These are phyloP conservation scores for Cenchrus americanus DNA, from an alignment of 176 grass and related monocot species.

Conservation along the genomic window DNA sequence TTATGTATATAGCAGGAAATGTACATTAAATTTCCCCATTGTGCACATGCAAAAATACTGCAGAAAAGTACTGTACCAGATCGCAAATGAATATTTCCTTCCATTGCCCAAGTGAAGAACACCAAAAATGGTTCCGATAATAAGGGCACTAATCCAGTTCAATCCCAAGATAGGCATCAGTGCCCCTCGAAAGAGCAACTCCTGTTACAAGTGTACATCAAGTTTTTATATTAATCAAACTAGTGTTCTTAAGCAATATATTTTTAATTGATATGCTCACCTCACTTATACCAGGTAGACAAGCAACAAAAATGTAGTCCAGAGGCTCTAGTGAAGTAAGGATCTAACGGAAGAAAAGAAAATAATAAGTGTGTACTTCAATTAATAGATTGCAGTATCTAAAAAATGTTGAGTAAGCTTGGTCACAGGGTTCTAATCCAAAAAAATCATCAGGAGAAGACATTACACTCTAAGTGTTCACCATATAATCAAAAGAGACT, in stretches of 20 bases:
- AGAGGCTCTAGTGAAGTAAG: conserved; percentile 73
- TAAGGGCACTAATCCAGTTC: conserved; percentile 79
- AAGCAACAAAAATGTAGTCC: conserved; percentile 72
- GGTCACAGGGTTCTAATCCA: background rate
- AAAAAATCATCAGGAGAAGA: conserved; percentile 27
- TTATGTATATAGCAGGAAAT: background rate
- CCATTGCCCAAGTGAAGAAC: conserved; percentile 82
- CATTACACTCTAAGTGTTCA: background rate
- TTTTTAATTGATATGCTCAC: conserved; percentile 35
- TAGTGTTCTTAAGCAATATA: conserved; percentile 16
- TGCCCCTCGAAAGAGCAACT: conserved; percentile 79
- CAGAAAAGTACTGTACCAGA: conserved; percentile 53
- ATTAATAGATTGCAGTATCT: background rate
- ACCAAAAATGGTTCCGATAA: conserved; percentile 68
- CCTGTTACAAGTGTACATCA: conserved; percentile 50
- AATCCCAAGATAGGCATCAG: conserved; percentile 83
- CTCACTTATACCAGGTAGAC: conserved; percentile 94
- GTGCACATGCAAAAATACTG: conserved; percentile 12
- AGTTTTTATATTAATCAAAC: conserved; percentile 2
- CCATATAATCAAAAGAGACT: background rate
- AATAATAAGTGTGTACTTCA: background rate
- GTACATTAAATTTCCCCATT: conserved; percentile 15
- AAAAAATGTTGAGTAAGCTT: conserved; percentile 5
- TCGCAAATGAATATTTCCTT: conserved; percentile 69
- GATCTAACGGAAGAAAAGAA: conserved; percentile 54